Conservation (phyloP, 306 rosid species). For the Morella rubra region DNA sequence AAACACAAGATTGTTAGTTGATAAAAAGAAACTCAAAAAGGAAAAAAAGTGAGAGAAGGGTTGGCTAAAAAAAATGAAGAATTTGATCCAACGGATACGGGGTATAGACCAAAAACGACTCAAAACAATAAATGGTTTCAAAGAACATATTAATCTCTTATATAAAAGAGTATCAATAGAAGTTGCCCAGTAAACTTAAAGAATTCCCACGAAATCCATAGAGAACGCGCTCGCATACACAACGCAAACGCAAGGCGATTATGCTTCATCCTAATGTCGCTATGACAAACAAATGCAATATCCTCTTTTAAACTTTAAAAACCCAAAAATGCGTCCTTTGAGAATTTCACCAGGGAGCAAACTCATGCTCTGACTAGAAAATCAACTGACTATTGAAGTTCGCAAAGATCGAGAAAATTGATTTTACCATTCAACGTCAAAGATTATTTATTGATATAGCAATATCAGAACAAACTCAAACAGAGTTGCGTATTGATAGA, state of each 20-base stretch:
- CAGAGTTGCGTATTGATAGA: background rate
- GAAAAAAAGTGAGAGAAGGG: background rate
- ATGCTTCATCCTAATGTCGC: background rate
- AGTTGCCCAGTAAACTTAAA: background rate
- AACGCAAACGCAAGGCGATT: background rate
- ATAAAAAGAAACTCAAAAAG: background rate
- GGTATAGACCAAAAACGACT: background rate
- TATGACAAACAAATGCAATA: background rate
- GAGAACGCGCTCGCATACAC: background rate
- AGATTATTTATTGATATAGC: background rate
- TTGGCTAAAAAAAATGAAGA: slow-evolving; percentile 1
- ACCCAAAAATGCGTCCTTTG: background rate
- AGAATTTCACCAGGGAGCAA: background rate
- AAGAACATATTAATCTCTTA: background rate
- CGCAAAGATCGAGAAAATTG: slow-evolving; percentile 23
- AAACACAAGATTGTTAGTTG: background rate
- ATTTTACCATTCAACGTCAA: slow-evolving; percentile 10
- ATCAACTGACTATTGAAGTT: background rate
- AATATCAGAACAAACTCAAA: slow-evolving; percentile 2
- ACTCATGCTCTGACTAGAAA: background rate
- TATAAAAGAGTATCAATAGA: background rate
- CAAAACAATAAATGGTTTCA: background rate
- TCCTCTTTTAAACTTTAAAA: background rate
- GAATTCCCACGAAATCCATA: background rate
- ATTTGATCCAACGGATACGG: background rate